These are phyloP conservation scores for Suillus paluster DNA, from an alignment of 768 basidiomycete genomes.

Conservation along the genomic window DNA sequence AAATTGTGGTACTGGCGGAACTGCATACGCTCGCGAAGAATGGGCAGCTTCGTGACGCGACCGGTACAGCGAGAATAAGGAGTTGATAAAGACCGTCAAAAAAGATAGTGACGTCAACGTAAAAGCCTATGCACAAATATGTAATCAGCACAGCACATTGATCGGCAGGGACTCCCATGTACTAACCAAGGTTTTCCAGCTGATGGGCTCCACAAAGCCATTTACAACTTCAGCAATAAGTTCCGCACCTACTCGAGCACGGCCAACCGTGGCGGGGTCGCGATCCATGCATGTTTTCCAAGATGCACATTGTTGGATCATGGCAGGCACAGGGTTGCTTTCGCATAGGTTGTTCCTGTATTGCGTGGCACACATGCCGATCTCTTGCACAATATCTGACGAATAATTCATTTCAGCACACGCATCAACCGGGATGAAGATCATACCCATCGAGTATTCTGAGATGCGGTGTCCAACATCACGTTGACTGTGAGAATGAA, in stretches of 20 bases:
- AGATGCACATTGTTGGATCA: constrained; percentile 81
- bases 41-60: constrained; percentile 57
- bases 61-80: constrained; percentile 79
- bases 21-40: constrained; percentile 45
- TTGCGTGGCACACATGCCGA: constrained; percentile 80
- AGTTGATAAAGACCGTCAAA: constrained; percentile 79
- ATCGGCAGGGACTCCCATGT: constrained; percentile 3
- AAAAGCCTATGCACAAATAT: constrained; percentile 54
- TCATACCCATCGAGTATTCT: constrained; percentile 87
- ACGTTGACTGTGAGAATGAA: constrained; percentile 89
- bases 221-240: constrained; percentile 96
- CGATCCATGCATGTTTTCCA: constrained; percentile 98
- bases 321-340: constrained; percentile 77
- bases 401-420: constrained; percentile 21
- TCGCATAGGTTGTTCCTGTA: constrained; percentile 87
- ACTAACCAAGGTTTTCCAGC: constrained; percentile 94
- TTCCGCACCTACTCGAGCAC: constrained; percentile 90
- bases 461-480: constrained; percentile 89
- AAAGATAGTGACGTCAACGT: constrained; percentile 77
- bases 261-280: constrained; percentile 87
- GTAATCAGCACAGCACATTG: neutral
- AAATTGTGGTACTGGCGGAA: constrained; percentile 44
- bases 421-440: constrained; percentile 15
- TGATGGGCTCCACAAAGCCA: constrained; percentile 95
- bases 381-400: constrained; percentile 90